A percentile compares a stretch with the other conserved stretches of the same genome.
These are phyloP conservation scores for Gossypium armourianum DNA, from an alignment of 441 rosid species.

Conservation along the genomic window DNA sequence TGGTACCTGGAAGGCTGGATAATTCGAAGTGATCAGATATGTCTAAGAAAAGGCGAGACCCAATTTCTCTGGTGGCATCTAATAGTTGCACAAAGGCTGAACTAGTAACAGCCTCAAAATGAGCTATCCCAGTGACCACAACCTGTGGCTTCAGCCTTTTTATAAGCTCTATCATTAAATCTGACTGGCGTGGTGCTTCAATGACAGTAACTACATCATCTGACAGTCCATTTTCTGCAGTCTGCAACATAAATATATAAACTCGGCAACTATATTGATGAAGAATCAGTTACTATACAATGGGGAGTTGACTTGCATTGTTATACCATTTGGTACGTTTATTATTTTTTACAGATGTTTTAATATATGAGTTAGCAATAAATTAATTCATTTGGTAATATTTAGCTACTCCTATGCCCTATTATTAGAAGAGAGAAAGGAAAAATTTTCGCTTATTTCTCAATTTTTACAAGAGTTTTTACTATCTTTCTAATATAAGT, in stretches of 20 bases:
- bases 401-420: background rate
- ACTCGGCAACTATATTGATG: background rate
- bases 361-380: background rate
- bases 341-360: background rate
- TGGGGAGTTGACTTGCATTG: background rate
- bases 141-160: constrained; percentile 81
- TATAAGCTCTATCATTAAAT: constrained; percentile 76
- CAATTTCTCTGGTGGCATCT: constrained; percentile 66
- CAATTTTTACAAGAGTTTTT: background rate
- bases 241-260: constrained; percentile 27
- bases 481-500: background rate
- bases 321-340: background rate
- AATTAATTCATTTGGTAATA: background rate
- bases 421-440: background rate
- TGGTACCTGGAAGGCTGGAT: constrained; percentile 84
- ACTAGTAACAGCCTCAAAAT: constrained; percentile 78
- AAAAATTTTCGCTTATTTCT: background rate
- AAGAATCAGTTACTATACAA: background rate
- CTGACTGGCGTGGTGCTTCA: constrained; percentile 83
- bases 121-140: constrained; percentile 75
- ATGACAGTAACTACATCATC: constrained; percentile 64
- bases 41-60: constrained; percentile 72
- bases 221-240: constrained; percentile 32
- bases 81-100: constrained; percentile 77
- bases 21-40: constrained; percentile 91